Base-by-base conservation (phyloP, 257 asterid genomes). In the Fraxinus excelsior region DNA sequence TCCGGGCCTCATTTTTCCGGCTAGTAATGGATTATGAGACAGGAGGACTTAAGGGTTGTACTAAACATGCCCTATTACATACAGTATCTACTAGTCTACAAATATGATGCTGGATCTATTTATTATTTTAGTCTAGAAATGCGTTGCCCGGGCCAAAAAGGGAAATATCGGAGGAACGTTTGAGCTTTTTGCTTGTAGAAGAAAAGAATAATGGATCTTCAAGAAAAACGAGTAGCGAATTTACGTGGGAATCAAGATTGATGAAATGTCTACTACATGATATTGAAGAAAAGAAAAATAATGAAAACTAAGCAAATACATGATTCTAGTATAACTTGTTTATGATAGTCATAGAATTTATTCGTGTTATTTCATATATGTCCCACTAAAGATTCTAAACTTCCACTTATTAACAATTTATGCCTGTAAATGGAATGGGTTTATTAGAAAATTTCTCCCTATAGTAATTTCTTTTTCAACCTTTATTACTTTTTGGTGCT, bases 181-280 rank as follows among this genome's bases (percentile, higher is more conserved):
- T 46, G 62, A 73, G 81, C 76, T 75, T 35, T 79, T 77, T 58
- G 78, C 72, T 14, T 71, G 31, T 49, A 32, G 80, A 86, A 87
- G 90, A 70, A 86, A 87, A 81, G 92, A 87, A 85, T 85, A 80
- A 80, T 32, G 31, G 21, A 16, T 71, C 16, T 71, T 46, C 56
- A 71, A 44, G 67, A 23, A n/a, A 21, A 6, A 21, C 4, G 77
- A 26, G 46, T 34, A 34, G 31, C 31, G 42, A 37, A 46, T 79
- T 82, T 80, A 84, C 84, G 73, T 85, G 72, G 67, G 74, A 64
- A 62, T 32, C 44, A 72, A 80, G 83, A 58, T 62, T 81, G 74
- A 21, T 38, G 38, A 23, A 60, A 60, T n/a, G 5, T n/a, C 26
- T 49, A 16, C 8, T 16, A 49, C 21, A 49, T 2, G 19, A 49